Percentiles rank a stretch among this genome's conserved stretches.
phyloP scores from a whole-genome alignment of 2,329 filamentous ascomycete species.

The Diaporthe sp. region DNA sequence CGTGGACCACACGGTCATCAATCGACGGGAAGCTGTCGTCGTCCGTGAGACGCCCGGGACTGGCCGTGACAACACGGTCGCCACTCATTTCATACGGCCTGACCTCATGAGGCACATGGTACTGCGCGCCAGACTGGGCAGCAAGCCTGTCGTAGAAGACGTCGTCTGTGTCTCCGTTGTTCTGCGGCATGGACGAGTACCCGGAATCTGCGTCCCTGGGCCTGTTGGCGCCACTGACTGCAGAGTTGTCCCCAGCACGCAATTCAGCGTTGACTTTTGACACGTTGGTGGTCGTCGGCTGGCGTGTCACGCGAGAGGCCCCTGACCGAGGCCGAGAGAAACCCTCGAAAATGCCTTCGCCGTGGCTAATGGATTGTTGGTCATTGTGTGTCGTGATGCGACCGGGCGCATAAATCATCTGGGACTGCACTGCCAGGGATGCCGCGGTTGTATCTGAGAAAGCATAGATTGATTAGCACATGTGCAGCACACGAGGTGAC shows the following conservation, averaged over 20 bases:
- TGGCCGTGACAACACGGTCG: neutral
- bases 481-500: neutral
- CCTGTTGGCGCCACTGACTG: conserved; percentile 9
- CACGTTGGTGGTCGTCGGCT: neutral
- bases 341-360: neutral
- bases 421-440: neutral
- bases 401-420: too few relatives aligned
- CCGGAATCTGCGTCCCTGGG: neutral
- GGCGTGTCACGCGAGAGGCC: too few relatives aligned
- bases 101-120: neutral
- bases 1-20: too few relatives aligned
- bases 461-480: neutral
- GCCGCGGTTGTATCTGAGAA: neutral
- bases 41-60: neutral
- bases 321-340: neutral
- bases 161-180: neutral
- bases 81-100: neutral
- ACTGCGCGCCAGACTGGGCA: neutral
- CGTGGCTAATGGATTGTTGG: neutral
- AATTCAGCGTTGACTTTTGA: neutral
- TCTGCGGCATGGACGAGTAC: neutral
- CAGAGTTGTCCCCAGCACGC: neutral
- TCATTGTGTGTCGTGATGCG: neutral
- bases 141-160: neutral
- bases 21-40: neutral